phyloP scores from a whole-genome alignment of 768 basidiomycete species.

The Pleurotus salmoneostramineus region DNA sequence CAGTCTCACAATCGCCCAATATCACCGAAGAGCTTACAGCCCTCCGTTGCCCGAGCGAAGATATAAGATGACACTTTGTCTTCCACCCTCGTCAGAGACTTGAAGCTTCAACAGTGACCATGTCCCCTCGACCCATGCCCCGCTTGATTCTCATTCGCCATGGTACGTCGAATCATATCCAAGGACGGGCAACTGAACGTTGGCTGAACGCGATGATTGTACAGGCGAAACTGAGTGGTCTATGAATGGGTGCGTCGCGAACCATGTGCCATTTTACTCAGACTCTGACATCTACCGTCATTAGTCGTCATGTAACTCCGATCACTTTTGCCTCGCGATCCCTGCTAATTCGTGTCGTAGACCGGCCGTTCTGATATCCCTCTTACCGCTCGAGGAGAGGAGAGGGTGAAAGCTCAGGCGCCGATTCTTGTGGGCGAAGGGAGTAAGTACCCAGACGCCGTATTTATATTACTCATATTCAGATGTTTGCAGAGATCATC shows the following conservation, averaged over 20 bases:
- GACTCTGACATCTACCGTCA: slow-evolving; percentile 10
- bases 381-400: slow-evolving; percentile 72
- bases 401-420: slow-evolving; percentile 64
- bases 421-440: slow-evolving; percentile 68
- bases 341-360: slow-evolving; percentile 29
- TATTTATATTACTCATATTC: neutral
- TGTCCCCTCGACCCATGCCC: slow-evolving; percentile 52
- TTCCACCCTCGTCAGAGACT: neutral
- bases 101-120: neutral
- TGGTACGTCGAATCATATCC: slow-evolving; percentile 32
- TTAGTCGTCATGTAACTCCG: slow-evolving; percentile 54
- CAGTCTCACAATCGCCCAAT: slow-evolving; percentile 3
- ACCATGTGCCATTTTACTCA: neutral
- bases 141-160: slow-evolving; percentile 80
- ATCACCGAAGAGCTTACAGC: slow-evolving; percentile 2
- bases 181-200: too few relatives aligned
- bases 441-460: slow-evolving; percentile 43
- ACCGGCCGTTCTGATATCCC: slow-evolving; percentile 89
- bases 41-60: neutral
- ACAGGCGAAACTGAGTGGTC: slow-evolving; percentile 95
- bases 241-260: slow-evolving; percentile 60
- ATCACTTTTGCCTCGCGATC: neutral
- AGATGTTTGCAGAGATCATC: slow-evolving; percentile 49
- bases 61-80: neutral
- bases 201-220: neutral